Evolutionary conservation across 2,329 filamentous ascomycete species (phyloP).

Genomic region (Aaosphaeria pasadenensis): DNA sequence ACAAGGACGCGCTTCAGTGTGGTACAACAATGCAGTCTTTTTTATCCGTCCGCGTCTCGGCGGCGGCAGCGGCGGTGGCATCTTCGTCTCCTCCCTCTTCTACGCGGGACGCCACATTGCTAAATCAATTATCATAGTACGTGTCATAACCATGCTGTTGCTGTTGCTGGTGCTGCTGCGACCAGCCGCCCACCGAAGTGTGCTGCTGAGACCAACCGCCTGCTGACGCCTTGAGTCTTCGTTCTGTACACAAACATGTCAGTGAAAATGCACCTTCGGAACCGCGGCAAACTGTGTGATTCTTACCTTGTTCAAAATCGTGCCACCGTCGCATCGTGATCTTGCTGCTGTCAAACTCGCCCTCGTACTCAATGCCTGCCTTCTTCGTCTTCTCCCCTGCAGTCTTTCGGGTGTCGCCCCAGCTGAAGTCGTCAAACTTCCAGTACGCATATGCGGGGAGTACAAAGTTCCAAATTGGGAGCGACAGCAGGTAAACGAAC

Average conservation of each 20-base stretch:
- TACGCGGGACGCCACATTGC: constrained; percentile 21
- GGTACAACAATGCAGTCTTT: constrained; percentile 24
- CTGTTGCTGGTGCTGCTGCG: constrained; percentile 25
- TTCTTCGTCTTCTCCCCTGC: constrained; percentile 87
- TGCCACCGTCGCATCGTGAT: constrained; percentile 98
- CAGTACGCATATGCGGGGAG: constrained; percentile 93
- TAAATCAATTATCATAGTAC: constrained; percentile 39
- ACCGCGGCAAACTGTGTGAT: constrained; percentile 2
- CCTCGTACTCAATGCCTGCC: constrained; percentile 80
- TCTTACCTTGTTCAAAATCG: constrained; percentile 79
- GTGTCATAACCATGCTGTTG: constrained; percentile 36
- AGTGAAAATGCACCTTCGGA: constrained; percentile 9
- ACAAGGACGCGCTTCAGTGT: constrained; percentile 10
- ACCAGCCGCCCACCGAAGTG: constrained; percentile 33
- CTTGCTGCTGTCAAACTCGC: constrained; percentile 97
- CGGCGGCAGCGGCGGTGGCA: constrained; percentile 4
- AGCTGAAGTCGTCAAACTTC: constrained; percentile 99
- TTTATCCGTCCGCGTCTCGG: constrained; percentile 16
- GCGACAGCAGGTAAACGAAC: constrained; percentile 88
- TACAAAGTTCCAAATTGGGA: constrained; percentile 97
- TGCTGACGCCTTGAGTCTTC: constrained; percentile 38
- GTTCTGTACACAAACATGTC: constrained; percentile 35
- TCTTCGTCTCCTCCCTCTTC: constrained; percentile 8
- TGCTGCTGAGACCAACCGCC: constrained; percentile 36
- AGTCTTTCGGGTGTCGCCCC: constrained; percentile 97